Evolutionary conservation across 163 green algal genomes (phyloP).

Genomic region (Chlamydomonas reinhardtii): DNA sequence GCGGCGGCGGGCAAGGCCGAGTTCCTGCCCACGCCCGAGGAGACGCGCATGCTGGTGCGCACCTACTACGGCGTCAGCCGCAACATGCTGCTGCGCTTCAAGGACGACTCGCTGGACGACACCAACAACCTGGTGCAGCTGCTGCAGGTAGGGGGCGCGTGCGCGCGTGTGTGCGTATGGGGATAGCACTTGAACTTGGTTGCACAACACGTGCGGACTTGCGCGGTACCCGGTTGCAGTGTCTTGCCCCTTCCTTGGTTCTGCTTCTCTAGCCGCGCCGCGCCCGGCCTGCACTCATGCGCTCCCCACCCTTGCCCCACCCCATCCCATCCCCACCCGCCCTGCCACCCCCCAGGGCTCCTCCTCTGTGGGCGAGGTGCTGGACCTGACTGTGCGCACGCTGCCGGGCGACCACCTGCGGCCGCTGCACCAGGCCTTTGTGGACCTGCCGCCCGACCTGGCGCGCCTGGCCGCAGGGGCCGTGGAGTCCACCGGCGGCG

Average conservation of each 20-base stretch:
- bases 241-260: too few relatives aligned
- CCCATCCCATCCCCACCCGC: background rate
- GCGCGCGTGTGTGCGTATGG: background rate
- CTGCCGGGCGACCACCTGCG: conserved; percentile 81
- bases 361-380: conserved; percentile 29
- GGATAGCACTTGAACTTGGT: too few relatives aligned
- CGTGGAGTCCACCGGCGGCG: conserved; percentile 60
- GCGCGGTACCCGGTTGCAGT: too few relatives aligned
- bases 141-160: conserved; percentile 60
- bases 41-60: conserved; percentile 72
- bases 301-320: background rate
- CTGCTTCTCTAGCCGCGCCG: too few relatives aligned
- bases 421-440: conserved; percentile 71
- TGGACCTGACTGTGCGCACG: conserved; percentile 73
- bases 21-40: conserved; percentile 80
- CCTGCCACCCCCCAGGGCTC: conserved; percentile 4
- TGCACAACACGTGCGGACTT: too few relatives aligned
- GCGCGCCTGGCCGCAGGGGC: conserved; percentile 65
- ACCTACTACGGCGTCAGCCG: conserved; percentile 76
- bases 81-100: conserved; percentile 89
- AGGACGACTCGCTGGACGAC: conserved; percentile 86
- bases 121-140: conserved; percentile 71
- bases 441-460: conserved; percentile 54
- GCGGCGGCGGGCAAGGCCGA: conserved; percentile 61
- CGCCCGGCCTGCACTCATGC: background rate